Evolutionary conservation across 257 asterid species (phyloP), one percentile per base, ranked within the genome.

Genomic region (Cruciata laevipes): DNA sequence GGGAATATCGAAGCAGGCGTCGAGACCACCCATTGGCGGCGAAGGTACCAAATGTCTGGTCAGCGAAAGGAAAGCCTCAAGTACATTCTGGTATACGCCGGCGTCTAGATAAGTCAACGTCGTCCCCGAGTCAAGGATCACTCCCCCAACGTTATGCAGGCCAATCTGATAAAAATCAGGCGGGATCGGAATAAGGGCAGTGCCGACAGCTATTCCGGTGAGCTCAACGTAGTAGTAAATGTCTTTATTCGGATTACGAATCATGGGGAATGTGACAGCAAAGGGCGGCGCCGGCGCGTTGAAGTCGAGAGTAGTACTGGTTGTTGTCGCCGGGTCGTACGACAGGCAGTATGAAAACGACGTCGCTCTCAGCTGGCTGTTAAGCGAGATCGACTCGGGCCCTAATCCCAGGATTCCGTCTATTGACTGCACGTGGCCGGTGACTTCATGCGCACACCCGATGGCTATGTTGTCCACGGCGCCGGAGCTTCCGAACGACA

Each of bases 311-410:
- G 70, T n/a, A n/a, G n/a, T n/a, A n/a, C n/a, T n/a, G n/a, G n/a
- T n/a, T n/a, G n/a, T n/a, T n/a, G n/a, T n/a, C n/a, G n/a, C n/a
- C 30, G 30, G 30, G 30, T 27, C 2, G 30, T 1, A 2, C 30
- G 68, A 73, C 0, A 74, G 61, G 63, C 77, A 74, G 40, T 74
- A 74, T 5, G 77, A 74, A 24, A 74, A 68, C 6, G 77, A 74
- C 1, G 66, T n/a, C 8, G 73, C 58, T 21, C 35, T 53, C 5
- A 74, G 42, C 35, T 74, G 74, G 40, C 73, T 67, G 2, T 69
- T 64, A 8, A 74, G 49, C 1, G 60, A 24, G 23, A 61, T 0
- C 6, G 30, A 3, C 0, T 65, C 18, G 21, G 60, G 21, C 7
- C 77, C 77, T 0, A 74, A 69, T n/a, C 73, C 77, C 2, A 74